A percentile compares a stretch with the other conserved stretches of the same genome.
phyloP scores from a whole-genome alignment of 345 rosid genomes.

The Luvunga scandens region DNA sequence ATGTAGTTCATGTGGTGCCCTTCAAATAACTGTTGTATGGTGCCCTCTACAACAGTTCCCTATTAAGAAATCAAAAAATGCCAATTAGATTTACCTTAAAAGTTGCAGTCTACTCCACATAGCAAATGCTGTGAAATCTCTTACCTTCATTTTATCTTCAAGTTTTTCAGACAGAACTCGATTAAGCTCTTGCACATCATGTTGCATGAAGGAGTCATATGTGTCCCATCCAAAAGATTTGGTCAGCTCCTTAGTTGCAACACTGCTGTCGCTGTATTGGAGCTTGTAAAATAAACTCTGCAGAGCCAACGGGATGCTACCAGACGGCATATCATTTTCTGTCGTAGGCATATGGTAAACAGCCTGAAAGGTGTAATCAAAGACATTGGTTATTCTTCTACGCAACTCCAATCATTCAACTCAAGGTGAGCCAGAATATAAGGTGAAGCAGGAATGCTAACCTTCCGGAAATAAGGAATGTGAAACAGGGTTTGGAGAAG shows the following conservation, averaged over 20 bases:
- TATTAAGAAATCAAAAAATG: constrained; percentile 22
- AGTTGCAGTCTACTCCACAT: neutral
- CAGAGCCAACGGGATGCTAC: constrained; percentile 92
- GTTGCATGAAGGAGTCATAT: constrained; percentile 97
- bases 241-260: constrained; percentile 93
- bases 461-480: constrained; percentile 97
- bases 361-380: constrained; percentile 50
- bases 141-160: constrained; percentile 97
- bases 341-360: constrained; percentile 99
- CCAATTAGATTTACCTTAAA: neutral
- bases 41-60: constrained; percentile 99
- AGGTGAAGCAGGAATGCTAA: constrained; percentile 20
- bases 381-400: constrained; percentile 13
- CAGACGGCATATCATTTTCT: constrained; percentile 86
- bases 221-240: constrained; percentile 99
- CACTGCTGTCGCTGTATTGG: constrained; percentile 88
- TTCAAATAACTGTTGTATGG: constrained; percentile 91
- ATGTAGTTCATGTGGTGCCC: constrained; percentile 98
- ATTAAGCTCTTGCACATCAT: constrained; percentile 97
- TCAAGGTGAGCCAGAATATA: neutral
- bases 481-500: constrained; percentile 88
- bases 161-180: constrained; percentile 94
- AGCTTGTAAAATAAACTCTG: constrained; percentile 98
- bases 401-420: constrained; percentile 11
- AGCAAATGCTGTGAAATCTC: neutral